phyloP scores from a whole-genome alignment of 1,284 basidiomycete species.

The Cerrena zonata region DNA sequence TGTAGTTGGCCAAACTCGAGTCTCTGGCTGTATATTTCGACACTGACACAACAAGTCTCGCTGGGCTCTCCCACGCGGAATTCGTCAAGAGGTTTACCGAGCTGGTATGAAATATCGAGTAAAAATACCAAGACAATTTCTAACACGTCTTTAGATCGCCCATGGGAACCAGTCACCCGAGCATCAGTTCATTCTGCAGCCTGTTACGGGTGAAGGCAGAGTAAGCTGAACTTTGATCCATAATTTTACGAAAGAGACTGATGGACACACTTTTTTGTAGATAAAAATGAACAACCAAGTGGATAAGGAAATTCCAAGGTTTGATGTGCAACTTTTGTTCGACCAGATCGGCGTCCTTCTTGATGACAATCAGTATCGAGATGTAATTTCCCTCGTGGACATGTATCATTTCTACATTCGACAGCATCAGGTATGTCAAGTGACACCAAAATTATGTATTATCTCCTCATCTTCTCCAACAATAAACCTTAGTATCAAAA shows the following conservation, averaged over 20 bases:
- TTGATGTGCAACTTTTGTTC: constrained; percentile 87
- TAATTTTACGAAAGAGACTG: neutral
- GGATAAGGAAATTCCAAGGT: constrained; percentile 72
- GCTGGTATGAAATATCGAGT: constrained; percentile 46
- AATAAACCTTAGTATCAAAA: constrained; percentile 77
- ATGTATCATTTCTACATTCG: constrained; percentile 96
- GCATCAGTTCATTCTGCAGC: constrained; percentile 95
- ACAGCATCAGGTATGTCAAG: constrained; percentile 78
- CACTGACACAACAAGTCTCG: constrained; percentile 83
- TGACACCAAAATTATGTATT: too few relatives aligned
- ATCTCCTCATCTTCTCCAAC: neutral
- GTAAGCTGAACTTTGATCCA: constrained; percentile 36
- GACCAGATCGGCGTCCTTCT: constrained; percentile 91
- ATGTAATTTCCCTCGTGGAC: constrained; percentile 89
- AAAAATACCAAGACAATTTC: constrained; percentile 1
- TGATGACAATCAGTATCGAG: constrained; percentile 93
- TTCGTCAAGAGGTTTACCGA: constrained; percentile 76
- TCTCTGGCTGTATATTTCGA: constrained; percentile 95
- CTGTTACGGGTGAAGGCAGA: constrained; percentile 91
- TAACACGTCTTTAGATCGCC: constrained; percentile 52
- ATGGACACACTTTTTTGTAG: constrained; percentile 32
- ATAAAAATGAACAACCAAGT: constrained; percentile 80
- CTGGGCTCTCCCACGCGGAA: constrained; percentile 61
- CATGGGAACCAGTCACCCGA: constrained; percentile 45
- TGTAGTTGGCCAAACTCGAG: constrained; percentile 77